phyloP scores from a whole-genome alignment of 202 grass and related monocot genomes.

The Brachypodium distachyon region DNA sequence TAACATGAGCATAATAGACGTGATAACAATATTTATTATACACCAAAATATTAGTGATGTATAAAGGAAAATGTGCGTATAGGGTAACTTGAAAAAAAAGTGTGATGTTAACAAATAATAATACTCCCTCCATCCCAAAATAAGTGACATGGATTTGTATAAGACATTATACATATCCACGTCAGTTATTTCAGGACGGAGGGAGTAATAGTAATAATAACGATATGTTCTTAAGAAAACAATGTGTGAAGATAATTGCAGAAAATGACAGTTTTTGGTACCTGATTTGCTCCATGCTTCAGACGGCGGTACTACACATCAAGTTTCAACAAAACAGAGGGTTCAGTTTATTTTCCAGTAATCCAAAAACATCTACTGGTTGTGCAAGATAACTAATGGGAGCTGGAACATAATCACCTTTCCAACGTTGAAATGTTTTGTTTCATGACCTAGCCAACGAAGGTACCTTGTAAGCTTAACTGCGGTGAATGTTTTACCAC shows the following conservation, averaged over 20 bases:
- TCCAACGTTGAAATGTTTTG: constrained; percentile 97
- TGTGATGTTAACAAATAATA: not conserved
- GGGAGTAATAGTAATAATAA: no score
- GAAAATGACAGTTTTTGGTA: constrained; percentile 36
- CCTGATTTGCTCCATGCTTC: constrained; percentile 96
- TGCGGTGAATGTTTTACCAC: constrained; percentile 97
- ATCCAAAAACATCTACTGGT: constrained; percentile 17
- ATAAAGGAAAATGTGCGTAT: not conserved
- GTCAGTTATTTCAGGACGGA: no score
- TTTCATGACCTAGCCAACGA: constrained; percentile 97
- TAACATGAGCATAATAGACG: not conserved
- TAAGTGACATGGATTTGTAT: no score
- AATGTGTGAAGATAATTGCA: constrained; percentile 1
- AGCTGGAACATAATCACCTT: constrained; percentile 57
- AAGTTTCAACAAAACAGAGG: constrained; percentile 26
- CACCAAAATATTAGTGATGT: not conserved
- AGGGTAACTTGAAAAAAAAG: not conserved
- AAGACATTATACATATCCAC: no score
- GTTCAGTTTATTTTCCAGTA: constrained; percentile 25
- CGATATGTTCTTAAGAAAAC: constrained; percentile 13
- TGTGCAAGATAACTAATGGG: not conserved
- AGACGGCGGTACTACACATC: constrained; percentile 88
- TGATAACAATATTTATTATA: constrained; percentile 10
- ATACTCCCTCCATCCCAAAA: no score
- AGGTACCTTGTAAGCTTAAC: constrained; percentile 99